These are phyloP conservation scores for Baffinella frigidus DNA, from an alignment of 208 protist genomes.

Conservation along the genomic window DNA sequence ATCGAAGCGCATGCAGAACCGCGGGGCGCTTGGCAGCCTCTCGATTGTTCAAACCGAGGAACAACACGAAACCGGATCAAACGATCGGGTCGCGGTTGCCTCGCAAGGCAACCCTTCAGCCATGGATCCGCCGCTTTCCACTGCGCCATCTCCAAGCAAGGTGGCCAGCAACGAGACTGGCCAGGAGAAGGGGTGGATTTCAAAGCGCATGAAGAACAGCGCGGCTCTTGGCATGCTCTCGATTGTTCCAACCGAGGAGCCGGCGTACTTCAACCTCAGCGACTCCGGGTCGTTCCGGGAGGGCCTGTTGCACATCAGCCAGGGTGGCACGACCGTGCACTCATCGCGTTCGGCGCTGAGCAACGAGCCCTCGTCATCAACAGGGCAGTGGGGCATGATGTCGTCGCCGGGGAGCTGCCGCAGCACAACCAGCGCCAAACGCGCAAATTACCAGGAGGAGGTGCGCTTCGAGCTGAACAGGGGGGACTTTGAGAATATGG, in stretches of 20 bases:
- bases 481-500: slow-evolving; percentile 23
- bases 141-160: no score
- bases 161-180: no score
- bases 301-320: slow-evolving; percentile 26
- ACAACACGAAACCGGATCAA: no score
- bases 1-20: background rate
- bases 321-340: slow-evolving; percentile 24
- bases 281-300: slow-evolving; percentile 18
- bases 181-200: slow-evolving; percentile 22
- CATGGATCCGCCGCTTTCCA: background rate
- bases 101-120: no score
- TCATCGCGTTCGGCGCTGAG: background rate
- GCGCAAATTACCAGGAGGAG: background rate
- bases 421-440: slow-evolving; percentile 47
- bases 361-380: background rate
- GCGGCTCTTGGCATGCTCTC: background rate
- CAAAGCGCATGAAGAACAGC: background rate
- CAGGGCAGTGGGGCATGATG: background rate
- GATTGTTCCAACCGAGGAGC: background rate
- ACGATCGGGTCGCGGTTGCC: no score
- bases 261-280: slow-evolving; percentile 38
- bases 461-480: background rate
- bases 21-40: no score
- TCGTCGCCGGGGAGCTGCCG: background rate
- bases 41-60: no score